Evolutionary conservation across 2,329 filamentous ascomycete species (phyloP), one percentile per base, ranked within the genome.

Genomic region (Didymella sp.): DNA sequence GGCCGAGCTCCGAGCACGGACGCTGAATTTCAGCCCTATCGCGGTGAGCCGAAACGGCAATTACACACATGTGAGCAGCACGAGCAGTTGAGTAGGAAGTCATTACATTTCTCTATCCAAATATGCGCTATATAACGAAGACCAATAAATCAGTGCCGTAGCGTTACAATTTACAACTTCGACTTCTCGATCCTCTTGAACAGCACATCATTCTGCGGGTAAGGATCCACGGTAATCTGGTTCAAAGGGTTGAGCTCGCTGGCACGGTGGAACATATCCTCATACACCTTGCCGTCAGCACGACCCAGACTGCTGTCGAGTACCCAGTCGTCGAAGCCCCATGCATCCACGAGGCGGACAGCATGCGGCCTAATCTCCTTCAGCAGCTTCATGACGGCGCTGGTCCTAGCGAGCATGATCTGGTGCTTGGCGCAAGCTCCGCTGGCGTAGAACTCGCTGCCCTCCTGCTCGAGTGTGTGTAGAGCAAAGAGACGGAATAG

Each of bases 301-400:
- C 89, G 80, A 1, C 90, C 89, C 35, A 92, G 74, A 56, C 85
- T 86, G 66, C 84, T 88, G 71, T 92, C 89, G 2, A 92, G 82
- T 66, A 90, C 87, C 88, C 88, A 92, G 71, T 92, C 89, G 1
- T 89, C 86, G 76, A 92, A 90, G 58, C 85, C 84, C 90, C 89
- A 92, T 0, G 87, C 80, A 68, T 92, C 89, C 0, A 91, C 89
- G 11, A 92, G 77, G 11, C 85, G 76, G 13, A 92, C 82, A 0
- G 89, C 88, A 70, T 92, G 89, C 3, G 89, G 90, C 6, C 90
- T 81, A 58, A 92, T 86, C 60, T 91, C 87, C 56, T 87, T 85
- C 4, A 92, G 79, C 17, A 92, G 78, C 67, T 84, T 85, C 81
- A 90, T 87, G 5, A 90, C 87, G 6, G 85, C 82, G 70, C 84